A percentile compares a stretch with the other conserved stretches of the same genome.
phyloP scores from a whole-genome alignment of 352 stramenopile genomes.

The Blastocystis sp. region DNA sequence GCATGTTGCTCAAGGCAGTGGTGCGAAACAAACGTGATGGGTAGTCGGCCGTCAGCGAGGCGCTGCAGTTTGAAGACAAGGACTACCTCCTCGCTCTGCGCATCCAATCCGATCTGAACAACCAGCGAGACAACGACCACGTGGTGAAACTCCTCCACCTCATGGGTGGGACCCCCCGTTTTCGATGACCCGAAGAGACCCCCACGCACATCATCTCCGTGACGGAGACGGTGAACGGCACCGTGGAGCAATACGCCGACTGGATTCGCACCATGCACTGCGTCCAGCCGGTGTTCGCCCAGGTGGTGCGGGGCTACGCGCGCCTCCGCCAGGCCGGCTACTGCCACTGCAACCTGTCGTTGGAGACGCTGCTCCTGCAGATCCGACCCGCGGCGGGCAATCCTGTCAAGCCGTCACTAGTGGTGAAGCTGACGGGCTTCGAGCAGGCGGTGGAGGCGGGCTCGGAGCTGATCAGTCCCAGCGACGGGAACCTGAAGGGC shows the following conservation, averaged over 20 bases:
- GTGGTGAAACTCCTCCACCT: slow-evolving; percentile 51
- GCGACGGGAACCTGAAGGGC: background rate
- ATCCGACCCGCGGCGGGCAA: background rate
- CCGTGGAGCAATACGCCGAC: background rate
- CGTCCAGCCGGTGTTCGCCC: slow-evolving; percentile 19
- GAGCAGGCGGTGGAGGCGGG: slow-evolving; percentile 28
- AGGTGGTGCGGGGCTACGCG: slow-evolving; percentile 12
- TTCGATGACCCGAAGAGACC: background rate
- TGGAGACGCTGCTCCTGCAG: slow-evolving; percentile 8
- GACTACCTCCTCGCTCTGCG: slow-evolving; percentile 36
- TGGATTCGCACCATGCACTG: slow-evolving; percentile 11
- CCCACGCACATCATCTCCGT: slow-evolving; percentile 3
- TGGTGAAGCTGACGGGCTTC: slow-evolving; percentile 33
- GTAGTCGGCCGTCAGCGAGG: slow-evolving; percentile 21
- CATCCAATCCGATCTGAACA: slow-evolving; percentile 51
- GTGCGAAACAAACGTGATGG: background rate
- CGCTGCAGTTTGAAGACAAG: slow-evolving; percentile 54
- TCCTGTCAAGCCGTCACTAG: background rate
- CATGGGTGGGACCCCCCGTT: background rate
- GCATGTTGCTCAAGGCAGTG: slow-evolving; percentile 10
- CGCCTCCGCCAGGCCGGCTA: background rate
- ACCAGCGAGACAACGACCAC: slow-evolving; percentile 3
- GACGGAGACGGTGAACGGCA: slow-evolving; percentile 38
- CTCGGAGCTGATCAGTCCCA: background rate
- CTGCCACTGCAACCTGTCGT: slow-evolving; percentile 19